Evolutionary conservation across 768 basidiomycete species (phyloP).

Genomic region (Leccinum subtestaceum): DNA sequence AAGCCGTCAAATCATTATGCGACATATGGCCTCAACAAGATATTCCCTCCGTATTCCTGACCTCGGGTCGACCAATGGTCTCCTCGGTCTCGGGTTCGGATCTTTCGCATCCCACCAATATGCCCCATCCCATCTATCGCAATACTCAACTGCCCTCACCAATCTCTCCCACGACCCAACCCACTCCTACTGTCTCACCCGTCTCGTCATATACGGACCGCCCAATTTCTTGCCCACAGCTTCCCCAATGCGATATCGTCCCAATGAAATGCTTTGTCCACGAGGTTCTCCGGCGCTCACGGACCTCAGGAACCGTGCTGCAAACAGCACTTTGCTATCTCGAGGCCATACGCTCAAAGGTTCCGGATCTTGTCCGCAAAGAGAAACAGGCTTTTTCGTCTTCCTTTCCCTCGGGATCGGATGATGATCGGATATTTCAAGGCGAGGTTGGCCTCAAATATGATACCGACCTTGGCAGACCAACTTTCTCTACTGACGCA

Average conservation of each 20-base stretch:
- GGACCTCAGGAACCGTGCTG: constrained; percentile 78
- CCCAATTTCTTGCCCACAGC: constrained; percentile 10
- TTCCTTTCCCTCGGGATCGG: constrained; percentile 40
- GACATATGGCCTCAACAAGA: constrained; percentile 82
- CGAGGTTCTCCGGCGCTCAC: constrained; percentile 83
- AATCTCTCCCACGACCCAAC: constrained; percentile 47
- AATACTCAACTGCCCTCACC: constrained; percentile 53
- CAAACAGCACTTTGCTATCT: constrained; percentile 88
- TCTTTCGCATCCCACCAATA: constrained; percentile 3
- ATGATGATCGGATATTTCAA: constrained; percentile 40
- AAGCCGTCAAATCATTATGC: constrained; percentile 72
- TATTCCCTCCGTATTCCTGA: constrained; percentile 58
- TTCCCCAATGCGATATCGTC: constrained; percentile 37
- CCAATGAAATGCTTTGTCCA: constrained; percentile 80
- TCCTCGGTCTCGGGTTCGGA: constrained; percentile 12
- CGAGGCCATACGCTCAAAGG: constrained; percentile 71
- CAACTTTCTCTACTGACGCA: constrained; percentile 5
- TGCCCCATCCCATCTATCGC: constrained; percentile 13
- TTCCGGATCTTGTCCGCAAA: constrained; percentile 58
- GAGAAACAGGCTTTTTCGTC: constrained; percentile 47
- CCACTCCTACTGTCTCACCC: constrained; percentile 29
- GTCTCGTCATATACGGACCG: constrained; percentile 28
- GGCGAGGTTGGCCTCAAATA: constrained; percentile 43
- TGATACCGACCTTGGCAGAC: constrained; percentile 35
- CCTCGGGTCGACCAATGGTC: constrained; percentile 32